phyloP scores from a whole-genome alignment of 2,329 filamentous ascomycete genomes.

The Ilyonectria robusta region DNA sequence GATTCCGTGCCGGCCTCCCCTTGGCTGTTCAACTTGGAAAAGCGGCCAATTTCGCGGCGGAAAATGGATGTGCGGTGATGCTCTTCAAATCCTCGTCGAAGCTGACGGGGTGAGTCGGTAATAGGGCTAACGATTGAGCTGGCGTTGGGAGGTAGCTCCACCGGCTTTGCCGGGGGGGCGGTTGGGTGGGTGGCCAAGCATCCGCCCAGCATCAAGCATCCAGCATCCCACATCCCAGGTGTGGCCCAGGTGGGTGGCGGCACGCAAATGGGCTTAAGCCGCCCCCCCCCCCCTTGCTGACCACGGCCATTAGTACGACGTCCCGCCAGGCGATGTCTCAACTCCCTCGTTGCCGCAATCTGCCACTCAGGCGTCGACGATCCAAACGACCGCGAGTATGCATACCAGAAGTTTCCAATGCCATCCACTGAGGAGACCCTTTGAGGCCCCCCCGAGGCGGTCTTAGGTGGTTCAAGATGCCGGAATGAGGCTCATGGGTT shows the following conservation, averaged over 20 bases:
- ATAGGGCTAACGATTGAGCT: conserved; percentile 49
- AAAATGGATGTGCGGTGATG: conserved; percentile 42
- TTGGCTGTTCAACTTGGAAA: conserved; percentile 28
- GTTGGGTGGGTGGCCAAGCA: conserved; percentile 43
- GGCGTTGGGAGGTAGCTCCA: conserved; percentile 44
- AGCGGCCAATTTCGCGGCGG: conserved; percentile 39
- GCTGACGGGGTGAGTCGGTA: conserved; percentile 46
- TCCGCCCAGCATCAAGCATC: conserved; percentile 23
- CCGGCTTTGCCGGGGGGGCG: conserved; percentile 43
- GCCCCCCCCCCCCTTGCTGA: conserved; percentile 38
- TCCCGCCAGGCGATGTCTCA: conserved; percentile 42
- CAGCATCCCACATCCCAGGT: conserved; percentile 28
- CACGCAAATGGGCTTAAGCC: conserved; percentile 44
- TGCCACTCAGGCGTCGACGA: conserved; percentile 28
- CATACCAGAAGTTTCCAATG: conserved; percentile 16
- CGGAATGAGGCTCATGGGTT: conserved; percentile 19
- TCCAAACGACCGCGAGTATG: conserved; percentile 11
- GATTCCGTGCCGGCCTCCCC: conserved; percentile 23
- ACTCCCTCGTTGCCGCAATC: conserved; percentile 45
- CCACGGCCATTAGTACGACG: conserved; percentile 35
- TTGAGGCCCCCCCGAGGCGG: background rate
- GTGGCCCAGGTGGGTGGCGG: conserved; percentile 37
- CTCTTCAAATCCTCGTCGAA: conserved; percentile 43
- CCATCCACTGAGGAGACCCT: conserved; percentile 5
- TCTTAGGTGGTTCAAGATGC: background rate